Evolutionary conservation across 768 basidiomycete species (phyloP).

Genomic region (Boletus coccyginus): DNA sequence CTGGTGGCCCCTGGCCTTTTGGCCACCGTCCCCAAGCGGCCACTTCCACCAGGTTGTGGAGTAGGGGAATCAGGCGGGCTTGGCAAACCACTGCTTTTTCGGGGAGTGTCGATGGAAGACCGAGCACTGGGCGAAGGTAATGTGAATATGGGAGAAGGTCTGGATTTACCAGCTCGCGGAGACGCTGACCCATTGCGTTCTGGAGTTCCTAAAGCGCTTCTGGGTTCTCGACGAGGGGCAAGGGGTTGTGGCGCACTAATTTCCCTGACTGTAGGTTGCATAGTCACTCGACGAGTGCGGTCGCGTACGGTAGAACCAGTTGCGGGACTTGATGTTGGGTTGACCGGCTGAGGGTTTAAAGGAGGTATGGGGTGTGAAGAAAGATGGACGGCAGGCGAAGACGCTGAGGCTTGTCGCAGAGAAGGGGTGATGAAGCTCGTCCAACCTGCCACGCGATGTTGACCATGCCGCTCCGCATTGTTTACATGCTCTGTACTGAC

Average conservation of each 20-base stretch:
- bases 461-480: constrained; percentile 37
- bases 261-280: constrained; percentile 34
- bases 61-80: constrained; percentile 50
- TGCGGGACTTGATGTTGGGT: constrained; percentile 46
- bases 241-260: constrained; percentile 42
- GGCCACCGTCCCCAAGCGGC: constrained; percentile 33
- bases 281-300: constrained; percentile 41
- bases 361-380: constrained; percentile 56
- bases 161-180: constrained; percentile 31
- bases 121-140: constrained; percentile 25
- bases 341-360: constrained; percentile 48
- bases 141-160: constrained; percentile 32
- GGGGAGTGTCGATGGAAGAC: constrained; percentile 36
- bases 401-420: constrained; percentile 66
- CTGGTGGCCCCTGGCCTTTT: constrained; percentile 37
- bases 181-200: constrained; percentile 31
- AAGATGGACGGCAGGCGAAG: constrained; percentile 69
- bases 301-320: constrained; percentile 48
- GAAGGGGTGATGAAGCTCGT: constrained; percentile 65
- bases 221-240: constrained; percentile 32
- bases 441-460: constrained; percentile 49
- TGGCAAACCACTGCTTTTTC: constrained; percentile 37
- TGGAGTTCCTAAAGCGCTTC: constrained; percentile 20
- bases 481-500: constrained; percentile 29
- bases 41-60: constrained; percentile 39